A percentile compares a stretch with the other conserved stretches of the same genome.
Conservation (phyloP, 2,329 filamentous ascomycete genomes). For the Dactylellina drechsleri region DNA sequence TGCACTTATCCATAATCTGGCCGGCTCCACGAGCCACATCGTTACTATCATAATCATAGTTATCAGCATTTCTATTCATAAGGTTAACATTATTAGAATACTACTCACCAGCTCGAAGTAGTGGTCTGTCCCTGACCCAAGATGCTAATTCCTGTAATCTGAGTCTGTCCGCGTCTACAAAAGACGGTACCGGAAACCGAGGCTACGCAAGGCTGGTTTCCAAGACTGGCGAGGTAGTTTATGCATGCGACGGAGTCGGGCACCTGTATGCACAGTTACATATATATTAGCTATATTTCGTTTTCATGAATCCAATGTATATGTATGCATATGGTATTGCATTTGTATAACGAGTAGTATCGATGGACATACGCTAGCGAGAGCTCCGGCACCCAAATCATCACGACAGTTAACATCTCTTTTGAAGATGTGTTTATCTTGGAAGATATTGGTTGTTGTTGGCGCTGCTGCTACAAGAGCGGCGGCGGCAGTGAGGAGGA, state of each 20-base stretch:
- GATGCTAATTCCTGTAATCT: conserved; percentile 24
- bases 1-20: conserved; percentile 21
- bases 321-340: background rate
- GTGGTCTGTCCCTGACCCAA: conserved; percentile 2
- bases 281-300: background rate
- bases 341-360: background rate
- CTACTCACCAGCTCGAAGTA: conserved; percentile 10
- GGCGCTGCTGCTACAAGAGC: conserved; percentile 10
- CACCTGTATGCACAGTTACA: background rate
- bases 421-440: background rate
- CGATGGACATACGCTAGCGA: conserved; percentile 6
- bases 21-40: conserved; percentile 28
- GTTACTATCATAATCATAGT: conserved; percentile 6
- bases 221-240: conserved; percentile 21
- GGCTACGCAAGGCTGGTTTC: conserved; percentile 13
- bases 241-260: conserved; percentile 21
- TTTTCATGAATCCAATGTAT: too few species aligned
- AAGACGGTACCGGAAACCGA: conserved; percentile 22
- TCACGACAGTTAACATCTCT: conserved; percentile 11
- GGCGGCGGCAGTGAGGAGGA: background rate
- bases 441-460: conserved; percentile 2
- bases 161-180: conserved; percentile 24
- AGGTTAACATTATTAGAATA: background rate
- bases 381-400: background rate
- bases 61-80: too few species aligned